Conservation (phyloP, 352 stramenopile species). For the Phytopythium ostracodes region DNA sequence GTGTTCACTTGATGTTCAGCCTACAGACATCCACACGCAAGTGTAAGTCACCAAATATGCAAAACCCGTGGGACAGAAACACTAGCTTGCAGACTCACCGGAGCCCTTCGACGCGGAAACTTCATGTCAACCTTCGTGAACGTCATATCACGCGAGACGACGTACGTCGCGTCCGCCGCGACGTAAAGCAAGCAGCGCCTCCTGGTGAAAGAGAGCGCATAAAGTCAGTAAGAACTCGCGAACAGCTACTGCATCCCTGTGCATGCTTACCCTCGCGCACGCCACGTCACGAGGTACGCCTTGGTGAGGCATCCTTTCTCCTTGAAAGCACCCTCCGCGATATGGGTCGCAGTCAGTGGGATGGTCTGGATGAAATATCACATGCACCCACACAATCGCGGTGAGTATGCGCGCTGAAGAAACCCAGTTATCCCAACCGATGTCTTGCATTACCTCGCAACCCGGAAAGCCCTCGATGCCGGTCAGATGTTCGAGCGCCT, state of each 20-base stretch:
- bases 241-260: neutral
- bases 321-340: conserved; percentile 65
- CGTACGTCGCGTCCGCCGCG: conserved; percentile 59
- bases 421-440: neutral
- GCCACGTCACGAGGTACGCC: conserved; percentile 82
- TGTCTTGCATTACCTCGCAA: conserved; percentile 53
- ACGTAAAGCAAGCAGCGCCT: conserved; percentile 78
- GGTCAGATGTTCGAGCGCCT: conserved; percentile 65
- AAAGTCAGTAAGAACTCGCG: neutral
- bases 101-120: conserved; percentile 68
- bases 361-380: conserved; percentile 51
- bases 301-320: conserved; percentile 73
- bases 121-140: conserved; percentile 89
- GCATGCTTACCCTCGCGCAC: conserved; percentile 63
- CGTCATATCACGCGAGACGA: conserved; percentile 78
- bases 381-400: conserved; percentile 5
- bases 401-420: neutral
- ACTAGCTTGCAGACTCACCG: conserved; percentile 29
- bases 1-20: conserved; percentile 73
- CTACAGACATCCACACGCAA: conserved; percentile 15
- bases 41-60: neutral
- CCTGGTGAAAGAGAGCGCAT: conserved; percentile 18
- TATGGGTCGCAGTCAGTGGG: conserved; percentile 79
- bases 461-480: conserved; percentile 72
- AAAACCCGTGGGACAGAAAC: neutral